Evolutionary conservation across 179 eudicot genomes (phyloP), one percentile per base, ranked within the genome.

Genomic region (Spinacia oleracea): DNA sequence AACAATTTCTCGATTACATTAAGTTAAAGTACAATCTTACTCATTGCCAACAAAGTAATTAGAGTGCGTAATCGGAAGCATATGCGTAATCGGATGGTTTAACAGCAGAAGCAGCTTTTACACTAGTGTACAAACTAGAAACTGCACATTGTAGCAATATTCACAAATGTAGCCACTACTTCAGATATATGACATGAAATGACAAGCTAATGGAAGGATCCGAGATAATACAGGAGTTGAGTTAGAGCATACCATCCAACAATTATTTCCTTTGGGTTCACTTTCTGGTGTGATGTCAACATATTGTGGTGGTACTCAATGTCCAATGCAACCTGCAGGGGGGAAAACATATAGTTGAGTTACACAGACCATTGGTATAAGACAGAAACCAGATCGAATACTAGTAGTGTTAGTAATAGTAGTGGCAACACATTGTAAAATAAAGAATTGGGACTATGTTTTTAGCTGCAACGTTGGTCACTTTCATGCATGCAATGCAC

Each of bases 231-330:
- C 8, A 29, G 43, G 14, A 6, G 31, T 32, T 55, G 70, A 71
- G 50, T 43, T 70, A 62, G 78, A 73, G 65, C 82, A 81, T 90
- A 96, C 98, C 99, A 96, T 91, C 99, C 99, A 80, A 96, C 96
- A 82, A 96, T 90, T 23, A 90, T 89, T 89, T 96, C 99, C 89
- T 93, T 93, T 1, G 97, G 92, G 60, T 96, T 96, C 86, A 96
- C 99, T 87, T 96, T 96, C 81, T 86, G 90, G 84, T 96, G 99
- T 63, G 99, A 91, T 4, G 85, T 70, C 69, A 93, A 77, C 99
- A 96, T 96, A 76, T 89, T 92, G 83, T 91, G 98, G 83, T 93
- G 98, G 80, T 93, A 96, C 77, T 95, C 99, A 65, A 93, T 93
- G 81, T 96, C 99, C 88, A 96, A 45, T 9, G 99, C 99, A 84